Evolutionary conservation across 495 filamentous ascomycete genomes (phyloP).

Genomic region (Penicillium salamii): DNA sequence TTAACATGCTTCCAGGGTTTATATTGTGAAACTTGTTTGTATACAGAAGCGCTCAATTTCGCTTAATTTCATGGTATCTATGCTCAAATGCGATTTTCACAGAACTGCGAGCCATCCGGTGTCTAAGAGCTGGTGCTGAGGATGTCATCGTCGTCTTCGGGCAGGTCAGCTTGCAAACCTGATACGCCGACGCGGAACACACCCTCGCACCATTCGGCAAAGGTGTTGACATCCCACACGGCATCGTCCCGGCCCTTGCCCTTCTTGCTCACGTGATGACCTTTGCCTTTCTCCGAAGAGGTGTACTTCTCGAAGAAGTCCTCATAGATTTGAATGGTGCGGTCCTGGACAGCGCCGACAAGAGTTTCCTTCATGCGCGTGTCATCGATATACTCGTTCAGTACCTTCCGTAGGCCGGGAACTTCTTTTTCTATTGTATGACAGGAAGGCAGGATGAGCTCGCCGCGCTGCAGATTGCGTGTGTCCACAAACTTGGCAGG

Average conservation of each 20-base stretch:
- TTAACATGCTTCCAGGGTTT: too few species aligned
- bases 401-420: slow-evolving; percentile 44
- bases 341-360: slow-evolving; percentile 58
- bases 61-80: slow-evolving; percentile 29
- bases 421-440: slow-evolving; percentile 54
- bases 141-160: slow-evolving; percentile 35
- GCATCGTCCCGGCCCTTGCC: slow-evolving; percentile 61
- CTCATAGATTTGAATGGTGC: slow-evolving; percentile 58
- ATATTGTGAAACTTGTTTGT: too few species aligned
- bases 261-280: slow-evolving; percentile 48
- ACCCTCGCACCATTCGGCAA: slow-evolving; percentile 56
- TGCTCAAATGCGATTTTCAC: slow-evolving; percentile 12
- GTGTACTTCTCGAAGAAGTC: slow-evolving; percentile 55
- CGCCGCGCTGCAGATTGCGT: slow-evolving; percentile 34
- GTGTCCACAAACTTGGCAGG: slow-evolving; percentile 42
- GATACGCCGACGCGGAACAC: slow-evolving; percentile 54
- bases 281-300: slow-evolving; percentile 42
- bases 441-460: slow-evolving; percentile 39
- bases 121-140: slow-evolving; percentile 21
- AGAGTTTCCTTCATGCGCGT: slow-evolving; percentile 59
- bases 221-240: slow-evolving; percentile 63
- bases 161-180: slow-evolving; percentile 28
- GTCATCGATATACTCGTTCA: slow-evolving; percentile 60
- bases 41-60: slow-evolving; percentile 15
- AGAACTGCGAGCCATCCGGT: background rate